Percentiles rank a stretch among this genome's conserved stretches.
Conservation (phyloP, 2,329 filamentous ascomycete species). For the Xylaria digitata region DNA sequence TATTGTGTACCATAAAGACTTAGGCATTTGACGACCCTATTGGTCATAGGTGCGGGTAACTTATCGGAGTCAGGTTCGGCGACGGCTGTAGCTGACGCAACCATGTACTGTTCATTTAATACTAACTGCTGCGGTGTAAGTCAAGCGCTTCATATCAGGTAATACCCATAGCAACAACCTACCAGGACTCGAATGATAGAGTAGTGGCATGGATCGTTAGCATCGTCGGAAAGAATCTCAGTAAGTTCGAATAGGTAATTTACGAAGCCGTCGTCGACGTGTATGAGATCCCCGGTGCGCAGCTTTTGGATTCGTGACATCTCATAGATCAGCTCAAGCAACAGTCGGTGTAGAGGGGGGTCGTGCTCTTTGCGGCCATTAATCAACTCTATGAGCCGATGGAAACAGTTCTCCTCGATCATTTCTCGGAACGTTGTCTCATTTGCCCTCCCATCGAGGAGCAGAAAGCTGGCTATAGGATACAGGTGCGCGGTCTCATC, state of each 20-base stretch:
- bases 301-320: constrained; percentile 93
- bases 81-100: constrained; percentile 70
- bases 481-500: constrained; percentile 85
- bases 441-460: constrained; percentile 85
- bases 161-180: constrained; percentile 52
- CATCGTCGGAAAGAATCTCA: constrained; percentile 87
- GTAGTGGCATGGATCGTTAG: constrained; percentile 94
- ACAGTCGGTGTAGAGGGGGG: constrained; percentile 77
- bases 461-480: constrained; percentile 82
- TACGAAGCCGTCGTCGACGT: constrained; percentile 84
- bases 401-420: constrained; percentile 86
- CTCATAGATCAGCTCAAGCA: constrained; percentile 93
- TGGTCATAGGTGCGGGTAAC: constrained; percentile 73
- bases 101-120: constrained; percentile 98
- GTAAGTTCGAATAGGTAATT: constrained; percentile 86
- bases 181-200: constrained; percentile 93
- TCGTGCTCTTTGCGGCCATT: constrained; percentile 73
- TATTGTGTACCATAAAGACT: constrained; percentile 83
- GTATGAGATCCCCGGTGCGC: constrained; percentile 78
- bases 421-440: constrained; percentile 86
- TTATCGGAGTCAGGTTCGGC: constrained; percentile 52
- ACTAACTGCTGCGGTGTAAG: constrained; percentile 73
- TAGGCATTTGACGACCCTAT: constrained; percentile 91
- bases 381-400: constrained; percentile 84
- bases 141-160: not conserved